These are phyloP conservation scores for Candida glucosophila DNA, from an alignment of 1,139 yeast genomes.

Conservation along the genomic window DNA sequence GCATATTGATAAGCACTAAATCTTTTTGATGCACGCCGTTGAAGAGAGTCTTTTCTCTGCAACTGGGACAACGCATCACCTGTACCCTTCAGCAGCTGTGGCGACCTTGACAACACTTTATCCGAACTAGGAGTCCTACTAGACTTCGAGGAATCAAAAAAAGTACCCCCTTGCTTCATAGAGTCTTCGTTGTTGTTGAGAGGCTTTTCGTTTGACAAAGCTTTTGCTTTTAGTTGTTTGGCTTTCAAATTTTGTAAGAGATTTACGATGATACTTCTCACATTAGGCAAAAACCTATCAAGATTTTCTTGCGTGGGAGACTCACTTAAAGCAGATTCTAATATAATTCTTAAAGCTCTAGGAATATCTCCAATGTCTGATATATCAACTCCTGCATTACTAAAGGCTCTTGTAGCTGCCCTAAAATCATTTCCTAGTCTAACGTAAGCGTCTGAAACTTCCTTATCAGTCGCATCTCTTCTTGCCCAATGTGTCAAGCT, in stretches of 20 bases:
- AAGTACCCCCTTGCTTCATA: background rate
- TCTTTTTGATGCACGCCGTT: constrained; percentile 84
- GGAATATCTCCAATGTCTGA: constrained; percentile 37
- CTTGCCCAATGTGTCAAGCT: constrained; percentile 89
- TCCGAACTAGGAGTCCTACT: constrained; percentile 1
- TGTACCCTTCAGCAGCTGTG: constrained; percentile 1
- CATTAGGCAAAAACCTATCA: constrained; percentile 74
- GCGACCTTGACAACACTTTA: background rate
- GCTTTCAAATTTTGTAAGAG: constrained; percentile 72
- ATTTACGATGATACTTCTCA: constrained; percentile 79
- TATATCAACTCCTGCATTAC: constrained; percentile 32
- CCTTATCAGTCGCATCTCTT: constrained; percentile 66
- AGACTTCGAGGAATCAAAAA: background rate
- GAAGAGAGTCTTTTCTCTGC: constrained; percentile 74
- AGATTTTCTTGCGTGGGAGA: constrained; percentile 78
- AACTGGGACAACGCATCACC: constrained; percentile 63
- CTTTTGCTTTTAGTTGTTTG: constrained; percentile 55
- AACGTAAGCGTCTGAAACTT: constrained; percentile 87
- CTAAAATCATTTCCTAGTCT: constrained; percentile 90
- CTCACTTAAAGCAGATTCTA: constrained; percentile 83
- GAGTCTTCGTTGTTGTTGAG: constrained; percentile 1
- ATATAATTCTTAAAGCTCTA: constrained; percentile 48
- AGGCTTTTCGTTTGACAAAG: constrained; percentile 19
- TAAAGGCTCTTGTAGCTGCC: constrained; percentile 57
- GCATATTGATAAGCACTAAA: constrained; percentile 93